Evolutionary conservation across 352 stramenopile species (phyloP).

Genomic region (Pythium grandisporangium): DNA sequence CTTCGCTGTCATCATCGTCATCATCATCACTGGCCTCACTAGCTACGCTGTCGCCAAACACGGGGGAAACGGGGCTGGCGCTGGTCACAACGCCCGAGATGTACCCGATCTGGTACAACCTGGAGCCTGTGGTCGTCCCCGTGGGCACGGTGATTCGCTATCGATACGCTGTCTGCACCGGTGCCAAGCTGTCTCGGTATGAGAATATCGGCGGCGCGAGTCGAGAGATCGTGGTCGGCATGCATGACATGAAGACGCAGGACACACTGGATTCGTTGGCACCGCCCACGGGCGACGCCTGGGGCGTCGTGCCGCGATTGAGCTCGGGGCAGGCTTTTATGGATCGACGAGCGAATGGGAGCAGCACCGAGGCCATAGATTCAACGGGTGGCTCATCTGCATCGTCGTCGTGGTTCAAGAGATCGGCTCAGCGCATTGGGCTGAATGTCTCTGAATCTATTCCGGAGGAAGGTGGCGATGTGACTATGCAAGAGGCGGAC

Average conservation of each 20-base stretch:
- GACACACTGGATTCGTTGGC: constrained; percentile 55
- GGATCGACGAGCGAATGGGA: constrained; percentile 44
- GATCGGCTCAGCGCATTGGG: constrained; percentile 8
- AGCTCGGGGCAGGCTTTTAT: constrained; percentile 81
- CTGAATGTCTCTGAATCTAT: constrained; percentile 37
- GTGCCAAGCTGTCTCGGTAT: constrained; percentile 69
- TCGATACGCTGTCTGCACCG: constrained; percentile 79
- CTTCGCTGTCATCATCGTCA: constrained; percentile 13
- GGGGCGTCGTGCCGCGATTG: constrained; percentile 62
- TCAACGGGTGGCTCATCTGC: neutral
- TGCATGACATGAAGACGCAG: constrained; percentile 58
- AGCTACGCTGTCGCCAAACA: too few relatives aligned
- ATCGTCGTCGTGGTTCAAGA: constrained; percentile 6
- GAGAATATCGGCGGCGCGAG: constrained; percentile 32
- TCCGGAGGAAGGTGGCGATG: constrained; percentile 31
- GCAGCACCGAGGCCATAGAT: constrained; percentile 19
- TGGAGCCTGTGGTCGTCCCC: constrained; percentile 65
- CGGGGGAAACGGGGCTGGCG: constrained; percentile 51
- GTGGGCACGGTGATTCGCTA: constrained; percentile 62
- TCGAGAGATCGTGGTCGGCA: constrained; percentile 44
- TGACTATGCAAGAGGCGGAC: constrained; percentile 18
- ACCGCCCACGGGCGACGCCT: constrained; percentile 12
- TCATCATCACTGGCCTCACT: too few relatives aligned
- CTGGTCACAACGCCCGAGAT: constrained; percentile 82
- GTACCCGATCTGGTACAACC: constrained; percentile 87